These are phyloP conservation scores for Boletus sp. DNA, from an alignment of 768 basidiomycete species.

Conservation along the genomic window DNA sequence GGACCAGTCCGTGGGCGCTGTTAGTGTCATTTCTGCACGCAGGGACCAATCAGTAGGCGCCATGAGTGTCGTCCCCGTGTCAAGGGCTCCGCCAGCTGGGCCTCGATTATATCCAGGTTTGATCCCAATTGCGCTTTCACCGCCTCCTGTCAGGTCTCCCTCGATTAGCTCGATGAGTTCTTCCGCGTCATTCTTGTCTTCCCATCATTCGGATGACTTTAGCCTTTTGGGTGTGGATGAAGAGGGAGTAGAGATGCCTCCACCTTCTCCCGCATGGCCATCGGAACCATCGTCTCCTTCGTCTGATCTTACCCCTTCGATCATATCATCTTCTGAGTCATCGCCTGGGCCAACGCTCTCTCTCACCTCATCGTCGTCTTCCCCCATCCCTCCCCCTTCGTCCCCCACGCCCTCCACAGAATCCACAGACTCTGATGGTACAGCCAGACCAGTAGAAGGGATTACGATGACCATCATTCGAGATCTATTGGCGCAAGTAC, in stretches of 20 bases:
- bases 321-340: constrained; percentile 32
- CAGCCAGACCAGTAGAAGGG: constrained; percentile 36
- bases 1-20: constrained; percentile 48
- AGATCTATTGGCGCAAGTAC: constrained; percentile 54
- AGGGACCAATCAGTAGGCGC: constrained; percentile 49
- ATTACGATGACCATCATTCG: constrained; percentile 45
- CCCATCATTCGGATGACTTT: constrained; percentile 75
- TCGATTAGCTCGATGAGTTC: constrained; percentile 40
- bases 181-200: constrained; percentile 47
- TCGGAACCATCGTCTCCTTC: constrained; percentile 32
- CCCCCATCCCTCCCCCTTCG: constrained; percentile 35
- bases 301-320: constrained; percentile 31
- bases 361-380: constrained; percentile 35
- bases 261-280: constrained; percentile 38
- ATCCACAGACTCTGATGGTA: constrained; percentile 33
- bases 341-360: constrained; percentile 41
- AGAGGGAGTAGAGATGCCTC: constrained; percentile 15
- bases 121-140: constrained; percentile 39
- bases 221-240: constrained; percentile 42
- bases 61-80: constrained; percentile 39
- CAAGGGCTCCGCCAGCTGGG: constrained; percentile 25
- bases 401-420: constrained; percentile 35
- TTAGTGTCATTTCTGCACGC: constrained; percentile 36
- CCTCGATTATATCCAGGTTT: constrained; percentile 25
- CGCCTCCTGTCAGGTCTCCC: constrained; percentile 41